Conservation (phyloP, 2,329 filamentous ascomycete genomes). For the Fusarium sp. region DNA sequence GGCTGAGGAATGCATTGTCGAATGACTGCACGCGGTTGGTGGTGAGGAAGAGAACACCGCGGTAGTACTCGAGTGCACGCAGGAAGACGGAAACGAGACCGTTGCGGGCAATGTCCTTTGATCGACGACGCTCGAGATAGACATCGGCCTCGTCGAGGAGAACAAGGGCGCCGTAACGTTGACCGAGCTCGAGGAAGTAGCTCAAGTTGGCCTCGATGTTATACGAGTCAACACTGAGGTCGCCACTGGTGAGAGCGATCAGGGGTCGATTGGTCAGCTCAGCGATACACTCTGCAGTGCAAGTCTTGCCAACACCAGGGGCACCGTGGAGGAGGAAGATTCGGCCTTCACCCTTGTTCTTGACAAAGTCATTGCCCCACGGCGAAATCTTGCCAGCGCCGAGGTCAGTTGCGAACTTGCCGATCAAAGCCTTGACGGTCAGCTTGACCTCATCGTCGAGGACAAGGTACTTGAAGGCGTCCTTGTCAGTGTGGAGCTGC, state of each 20-base stretch:
- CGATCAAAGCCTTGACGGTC: slow-evolving; percentile 61
- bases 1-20: slow-evolving; percentile 61
- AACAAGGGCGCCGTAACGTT: slow-evolving; percentile 64
- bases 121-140: slow-evolving; percentile 65
- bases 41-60: slow-evolving; percentile 63
- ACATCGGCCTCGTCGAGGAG: slow-evolving; percentile 72
- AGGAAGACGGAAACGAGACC: slow-evolving; percentile 63
- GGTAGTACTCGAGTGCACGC: slow-evolving; percentile 65
- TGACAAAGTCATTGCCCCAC: slow-evolving; percentile 61
- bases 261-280: slow-evolving; percentile 64
- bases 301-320: slow-evolving; percentile 69
- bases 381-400: slow-evolving; percentile 55
- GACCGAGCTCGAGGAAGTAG: slow-evolving; percentile 62
- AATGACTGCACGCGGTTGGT: slow-evolving; percentile 63
- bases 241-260: slow-evolving; percentile 63
- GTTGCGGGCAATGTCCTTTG: slow-evolving; percentile 59
- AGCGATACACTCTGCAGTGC: slow-evolving; percentile 67
- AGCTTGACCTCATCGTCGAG: slow-evolving; percentile 62
- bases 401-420: slow-evolving; percentile 57
- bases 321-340: slow-evolving; percentile 65
- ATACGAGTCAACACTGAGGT: slow-evolving; percentile 56
- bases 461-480: slow-evolving; percentile 64
- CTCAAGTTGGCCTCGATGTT: slow-evolving; percentile 58
- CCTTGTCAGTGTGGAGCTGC: slow-evolving; percentile 57
- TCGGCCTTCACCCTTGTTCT: slow-evolving; percentile 63